Conservation (phyloP, 306 rosid genomes). For the Gleditsia sinensis region DNA sequence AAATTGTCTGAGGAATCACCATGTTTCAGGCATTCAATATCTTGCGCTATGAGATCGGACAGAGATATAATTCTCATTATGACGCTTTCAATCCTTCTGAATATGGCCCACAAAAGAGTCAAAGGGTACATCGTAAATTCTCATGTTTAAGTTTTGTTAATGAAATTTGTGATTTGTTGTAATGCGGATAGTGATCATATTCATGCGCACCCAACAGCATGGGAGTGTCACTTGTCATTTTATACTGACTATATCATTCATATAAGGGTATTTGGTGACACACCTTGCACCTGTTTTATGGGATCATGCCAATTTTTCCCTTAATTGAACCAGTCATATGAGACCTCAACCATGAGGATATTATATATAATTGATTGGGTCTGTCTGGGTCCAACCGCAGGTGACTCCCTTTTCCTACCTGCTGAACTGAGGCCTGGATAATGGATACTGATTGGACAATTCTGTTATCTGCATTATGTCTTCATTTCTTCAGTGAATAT, state of each 20-base stretch:
- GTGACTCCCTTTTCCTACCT: not conserved
- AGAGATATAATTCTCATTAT: slow-evolving; percentile 77
- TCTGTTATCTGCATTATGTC: not conserved
- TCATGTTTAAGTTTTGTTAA: slow-evolving; percentile 13
- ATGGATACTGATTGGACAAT: not conserved
- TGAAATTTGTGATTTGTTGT: slow-evolving; percentile 11
- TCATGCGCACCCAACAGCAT: slow-evolving; percentile 3
- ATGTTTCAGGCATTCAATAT: slow-evolving; percentile 87
- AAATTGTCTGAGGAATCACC: slow-evolving; percentile 49
- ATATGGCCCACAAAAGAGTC: slow-evolving; percentile 77
- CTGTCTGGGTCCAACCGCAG: not conserved
- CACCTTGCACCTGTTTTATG: not conserved
- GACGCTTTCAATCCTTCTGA: slow-evolving; percentile 62
- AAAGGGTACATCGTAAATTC: slow-evolving; percentile 58
- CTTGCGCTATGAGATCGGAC: slow-evolving; percentile 82
- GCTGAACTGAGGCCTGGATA: not conserved
- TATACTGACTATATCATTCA: not conserved
- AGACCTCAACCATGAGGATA: not conserved
- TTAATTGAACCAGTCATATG: not conserved
- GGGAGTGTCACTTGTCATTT: not conserved
- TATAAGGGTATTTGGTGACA: not conserved
- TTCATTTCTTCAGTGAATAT: not conserved
- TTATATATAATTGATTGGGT: not conserved
- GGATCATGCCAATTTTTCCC: not conserved
- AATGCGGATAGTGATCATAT: not conserved